These are phyloP conservation scores for Aspergillus candidus DNA, from an alignment of 2,329 filamentous ascomycete genomes.

Conservation along the genomic window DNA sequence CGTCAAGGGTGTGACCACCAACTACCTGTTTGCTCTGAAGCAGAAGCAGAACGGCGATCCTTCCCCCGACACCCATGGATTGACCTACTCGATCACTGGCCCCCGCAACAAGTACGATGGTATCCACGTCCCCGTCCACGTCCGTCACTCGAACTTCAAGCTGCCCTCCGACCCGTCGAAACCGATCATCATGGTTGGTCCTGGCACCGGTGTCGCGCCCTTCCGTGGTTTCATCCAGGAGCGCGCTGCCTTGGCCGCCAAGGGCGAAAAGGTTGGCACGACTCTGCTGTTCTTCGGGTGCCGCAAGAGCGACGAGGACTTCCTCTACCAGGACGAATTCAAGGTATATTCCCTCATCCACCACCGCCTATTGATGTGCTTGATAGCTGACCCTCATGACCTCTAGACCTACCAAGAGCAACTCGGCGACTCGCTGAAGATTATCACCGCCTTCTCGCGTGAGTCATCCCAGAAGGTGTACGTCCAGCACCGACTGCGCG, in stretches of 20 bases:
- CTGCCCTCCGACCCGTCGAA: constrained; percentile 90
- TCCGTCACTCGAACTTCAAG: constrained; percentile 99
- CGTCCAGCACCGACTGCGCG: constrained; percentile 86
- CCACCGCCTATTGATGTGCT: constrained; percentile 5
- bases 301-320: constrained; percentile 81
- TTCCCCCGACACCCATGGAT: constrained; percentile 70
- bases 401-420: constrained; percentile 70
- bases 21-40: constrained; percentile 91
- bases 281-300: constrained; percentile 95
- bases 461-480: constrained; percentile 86
- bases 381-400: constrained; percentile 19
- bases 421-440: constrained; percentile 81
- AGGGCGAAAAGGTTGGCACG: constrained; percentile 75
- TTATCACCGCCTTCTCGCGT: constrained; percentile 93
- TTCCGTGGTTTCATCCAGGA: constrained; percentile 96
- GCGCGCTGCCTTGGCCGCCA: constrained; percentile 72
- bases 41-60: constrained; percentile 92
- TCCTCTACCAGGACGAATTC: constrained; percentile 87
- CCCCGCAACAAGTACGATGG: constrained; percentile 97
- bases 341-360: constrained; percentile 56
- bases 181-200: constrained; percentile 92
- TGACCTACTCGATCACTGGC: constrained; percentile 79
- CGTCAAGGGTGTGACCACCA: constrained; percentile 92
- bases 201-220: constrained; percentile 91
- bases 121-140: constrained; percentile 87